These are phyloP conservation scores for Paraleonurus japonicus DNA, from an alignment of 257 asterid genomes.

Conservation along the genomic window DNA sequence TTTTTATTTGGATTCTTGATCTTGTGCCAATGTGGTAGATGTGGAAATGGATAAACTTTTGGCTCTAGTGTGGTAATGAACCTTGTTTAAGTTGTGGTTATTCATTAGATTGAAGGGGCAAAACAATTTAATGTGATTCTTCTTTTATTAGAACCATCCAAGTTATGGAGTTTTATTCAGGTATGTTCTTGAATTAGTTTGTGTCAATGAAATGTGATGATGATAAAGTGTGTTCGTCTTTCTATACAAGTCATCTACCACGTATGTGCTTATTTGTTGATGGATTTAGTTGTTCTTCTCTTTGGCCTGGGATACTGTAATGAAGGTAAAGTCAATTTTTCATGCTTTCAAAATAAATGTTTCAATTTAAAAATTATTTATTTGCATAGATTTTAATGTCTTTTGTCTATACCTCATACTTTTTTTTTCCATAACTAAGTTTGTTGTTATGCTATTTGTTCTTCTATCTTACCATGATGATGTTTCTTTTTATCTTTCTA, in stretches of 20 bases:
- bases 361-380: conserved; percentile 1
- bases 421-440: neutral
- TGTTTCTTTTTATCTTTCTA: neutral
- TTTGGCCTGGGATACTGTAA: neutral
- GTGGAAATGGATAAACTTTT: neutral
- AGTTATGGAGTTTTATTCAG: neutral
- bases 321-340: neutral
- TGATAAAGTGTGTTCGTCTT: neutral
- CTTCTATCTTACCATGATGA: neutral
- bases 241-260: neutral
- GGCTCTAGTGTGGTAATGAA: neutral
- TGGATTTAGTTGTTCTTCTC: neutral
- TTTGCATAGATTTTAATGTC: neutral
- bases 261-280: neutral
- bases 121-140: neutral
- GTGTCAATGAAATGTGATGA: neutral
- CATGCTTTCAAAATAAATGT: neutral
- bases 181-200: neutral
- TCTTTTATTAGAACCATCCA: neutral
- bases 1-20: neutral
- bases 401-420: neutral
- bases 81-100: neutral
- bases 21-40: neutral
- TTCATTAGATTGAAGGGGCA: neutral
- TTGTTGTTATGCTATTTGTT: neutral